Percentiles rank a stretch among this genome's conserved stretches.
These are phyloP conservation scores for Luzula sylvatica DNA, from an alignment of 176 grass and related monocot genomes.

Conservation along the genomic window DNA sequence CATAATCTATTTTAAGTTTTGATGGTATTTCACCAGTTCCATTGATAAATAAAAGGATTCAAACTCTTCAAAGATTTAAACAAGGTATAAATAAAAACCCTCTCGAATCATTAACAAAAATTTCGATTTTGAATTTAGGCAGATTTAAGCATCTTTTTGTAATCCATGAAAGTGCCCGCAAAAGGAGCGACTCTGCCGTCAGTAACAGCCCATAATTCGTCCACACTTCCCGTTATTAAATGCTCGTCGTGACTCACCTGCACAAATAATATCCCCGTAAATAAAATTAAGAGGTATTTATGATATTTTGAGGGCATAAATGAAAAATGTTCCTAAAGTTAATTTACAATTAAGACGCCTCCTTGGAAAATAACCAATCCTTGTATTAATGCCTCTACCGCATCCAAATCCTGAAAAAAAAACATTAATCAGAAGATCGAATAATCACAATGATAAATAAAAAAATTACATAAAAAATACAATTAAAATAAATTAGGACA, in stretches of 20 bases:
- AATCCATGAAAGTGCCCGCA: conserved; percentile 65
- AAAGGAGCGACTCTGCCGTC: conserved; percentile 58
- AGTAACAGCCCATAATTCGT: conserved; percentile 79
- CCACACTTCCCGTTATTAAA: conserved; percentile 85
- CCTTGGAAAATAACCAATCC: conserved; percentile 92
- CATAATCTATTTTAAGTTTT: too few relatives aligned
- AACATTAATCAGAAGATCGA: neutral
- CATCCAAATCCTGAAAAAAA: conserved; percentile 68
- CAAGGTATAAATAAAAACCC: too few relatives aligned
- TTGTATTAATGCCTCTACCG: conserved; percentile 93
- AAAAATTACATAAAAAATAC: conserved; percentile 5
- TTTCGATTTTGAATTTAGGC: neutral
- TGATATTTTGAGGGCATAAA: neutral
- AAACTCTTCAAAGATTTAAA: too few relatives aligned
- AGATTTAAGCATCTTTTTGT: conserved; percentile 82
- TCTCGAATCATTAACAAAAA: too few relatives aligned
- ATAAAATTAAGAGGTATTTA: neutral
- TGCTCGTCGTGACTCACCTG: conserved; percentile 98
- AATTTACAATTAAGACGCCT: conserved; percentile 81
- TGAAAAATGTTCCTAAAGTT: neutral
- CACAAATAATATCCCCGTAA: neutral
- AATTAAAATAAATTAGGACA: neutral
- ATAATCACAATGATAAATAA: neutral
- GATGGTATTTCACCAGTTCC: too few relatives aligned
- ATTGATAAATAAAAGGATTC: too few relatives aligned